Conservation (phyloP, 2,329 filamentous ascomycete genomes). For the Nannizziopsis barbatae region DNA sequence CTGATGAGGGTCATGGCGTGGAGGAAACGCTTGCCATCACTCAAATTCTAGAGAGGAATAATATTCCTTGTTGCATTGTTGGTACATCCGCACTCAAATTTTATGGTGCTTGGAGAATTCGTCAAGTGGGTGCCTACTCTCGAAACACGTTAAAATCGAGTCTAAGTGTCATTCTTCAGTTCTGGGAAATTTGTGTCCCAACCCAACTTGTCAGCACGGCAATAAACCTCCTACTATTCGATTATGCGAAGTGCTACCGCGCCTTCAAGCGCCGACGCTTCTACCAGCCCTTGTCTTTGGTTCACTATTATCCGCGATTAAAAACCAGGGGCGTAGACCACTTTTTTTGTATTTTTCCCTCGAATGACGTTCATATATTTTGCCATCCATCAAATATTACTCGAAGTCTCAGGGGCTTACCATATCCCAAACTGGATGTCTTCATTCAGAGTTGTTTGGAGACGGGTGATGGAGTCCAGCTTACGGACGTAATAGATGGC, state of each 20-base stretch:
- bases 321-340: constrained; percentile 22
- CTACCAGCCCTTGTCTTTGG: constrained; percentile 19
- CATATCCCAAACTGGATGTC: constrained; percentile 22
- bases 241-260: constrained; percentile 18
- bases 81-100: constrained; percentile 22
- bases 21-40: constrained; percentile 22
- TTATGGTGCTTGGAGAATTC: constrained; percentile 21
- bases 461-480: constrained; percentile 20
- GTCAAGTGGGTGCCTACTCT: constrained; percentile 18
- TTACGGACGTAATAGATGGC: constrained; percentile 24
- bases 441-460: constrained; percentile 24
- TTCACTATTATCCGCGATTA: constrained; percentile 23
- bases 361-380: constrained; percentile 20
- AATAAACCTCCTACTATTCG: constrained; percentile 18
- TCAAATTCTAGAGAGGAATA: constrained; percentile 21
- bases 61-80: constrained; percentile 23
- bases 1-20: constrained; percentile 16
- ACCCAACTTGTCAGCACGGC: constrained; percentile 19
- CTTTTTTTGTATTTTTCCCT: constrained; percentile 22
- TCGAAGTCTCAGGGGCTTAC: constrained; percentile 22
- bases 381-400: constrained; percentile 20
- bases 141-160: constrained; percentile 7
- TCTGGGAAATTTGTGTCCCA: constrained; percentile 23
- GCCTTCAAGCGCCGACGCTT: constrained; percentile 18
- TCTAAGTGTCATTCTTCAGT: constrained; percentile 15